These are phyloP conservation scores for Boletus sensibilis DNA, from an alignment of 768 basidiomycete genomes.

Conservation along the genomic window DNA sequence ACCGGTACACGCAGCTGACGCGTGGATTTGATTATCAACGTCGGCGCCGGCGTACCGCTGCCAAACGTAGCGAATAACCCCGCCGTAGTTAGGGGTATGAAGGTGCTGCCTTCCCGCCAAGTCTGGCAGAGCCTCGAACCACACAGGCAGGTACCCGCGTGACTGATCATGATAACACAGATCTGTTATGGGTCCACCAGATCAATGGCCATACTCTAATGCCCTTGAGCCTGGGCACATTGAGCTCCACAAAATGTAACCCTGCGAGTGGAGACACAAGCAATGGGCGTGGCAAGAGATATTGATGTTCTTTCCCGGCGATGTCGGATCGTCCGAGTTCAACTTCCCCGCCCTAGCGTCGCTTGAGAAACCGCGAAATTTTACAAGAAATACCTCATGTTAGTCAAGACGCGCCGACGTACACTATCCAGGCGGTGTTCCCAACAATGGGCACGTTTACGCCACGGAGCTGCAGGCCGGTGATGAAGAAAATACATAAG, in stretches of 20 bases:
- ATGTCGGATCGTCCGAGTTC: background rate
- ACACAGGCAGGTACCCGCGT: constrained; percentile 23
- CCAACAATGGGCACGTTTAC: constrained; percentile 25
- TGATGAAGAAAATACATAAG: constrained; percentile 22
- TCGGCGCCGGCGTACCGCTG: constrained; percentile 15
- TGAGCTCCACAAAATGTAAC: constrained; percentile 5
- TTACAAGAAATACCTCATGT: background rate
- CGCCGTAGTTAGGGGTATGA: constrained; percentile 15
- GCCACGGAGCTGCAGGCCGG: constrained; percentile 23
- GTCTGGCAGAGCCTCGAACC: background rate
- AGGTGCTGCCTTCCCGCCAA: background rate
- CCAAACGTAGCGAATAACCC: background rate
- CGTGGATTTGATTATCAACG: constrained; percentile 8
- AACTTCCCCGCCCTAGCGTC: constrained; percentile 10
- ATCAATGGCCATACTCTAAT: constrained; percentile 3
- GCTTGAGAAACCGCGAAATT: background rate
- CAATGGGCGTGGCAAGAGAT: background rate
- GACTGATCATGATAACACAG: constrained; percentile 15
- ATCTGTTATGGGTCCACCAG: constrained; percentile 7
- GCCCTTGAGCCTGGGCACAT: constrained; percentile 24
- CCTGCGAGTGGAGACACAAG: background rate
- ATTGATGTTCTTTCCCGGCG: background rate
- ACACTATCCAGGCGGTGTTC: constrained; percentile 5
- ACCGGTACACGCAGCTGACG: constrained; percentile 10
- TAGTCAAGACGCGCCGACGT: constrained; percentile 8